Evolutionary conservation across 1,284 basidiomycete species (phyloP), one percentile per base, ranked within the genome.

Genomic region (Microstroma glucosiphilum): DNA sequence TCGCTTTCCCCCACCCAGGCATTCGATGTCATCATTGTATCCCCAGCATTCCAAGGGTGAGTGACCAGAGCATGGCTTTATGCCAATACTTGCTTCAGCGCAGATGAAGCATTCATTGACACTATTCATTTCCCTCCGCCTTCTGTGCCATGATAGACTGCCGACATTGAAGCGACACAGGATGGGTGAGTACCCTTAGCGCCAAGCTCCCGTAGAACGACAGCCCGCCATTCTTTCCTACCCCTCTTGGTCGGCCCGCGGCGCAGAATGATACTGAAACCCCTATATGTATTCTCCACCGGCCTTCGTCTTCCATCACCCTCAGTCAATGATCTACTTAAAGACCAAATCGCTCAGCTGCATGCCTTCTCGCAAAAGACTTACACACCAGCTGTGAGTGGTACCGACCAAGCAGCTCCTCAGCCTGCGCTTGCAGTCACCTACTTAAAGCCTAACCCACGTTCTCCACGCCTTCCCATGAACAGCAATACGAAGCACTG

Each of bases 311-410:
- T 6, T 41, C 19, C 54, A 40, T 11, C 48, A 42, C 41, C 7
- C 37, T 19, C 49, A 76, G 81, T 82, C 60, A 81, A 82, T 63
- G 80, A 80, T 12, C 69, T 76, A 40, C 73, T 82, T 43, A 81
- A 80, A 62, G 77, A 79, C 40, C 78, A 81, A 63, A 82, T 82
- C 41, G 81, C 80, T 1, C 72, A 80, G 64, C 75, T 82, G 48
- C 81, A 82, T 61, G 81, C 81, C 11, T 82, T 82, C 61, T 80
- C 80, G 0, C 80, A 81, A 63, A 77, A 78, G 60, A 78, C 77
- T 0, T 78, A 76, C 59, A 79, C 77, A 7, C 66, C 69, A 0
- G 54, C 69, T 37, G 57, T 59, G 37, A 26, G 58, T 37, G 21
- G 40, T 30, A 41, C 17, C 49, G 40, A 26, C 37, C 40, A 4